A percentile compares a stretch with the other conserved stretches of the same genome.
Evolutionary conservation across 176 grass and related monocot species (phyloP).

Genomic region (Oropetium thomaeum): DNA sequence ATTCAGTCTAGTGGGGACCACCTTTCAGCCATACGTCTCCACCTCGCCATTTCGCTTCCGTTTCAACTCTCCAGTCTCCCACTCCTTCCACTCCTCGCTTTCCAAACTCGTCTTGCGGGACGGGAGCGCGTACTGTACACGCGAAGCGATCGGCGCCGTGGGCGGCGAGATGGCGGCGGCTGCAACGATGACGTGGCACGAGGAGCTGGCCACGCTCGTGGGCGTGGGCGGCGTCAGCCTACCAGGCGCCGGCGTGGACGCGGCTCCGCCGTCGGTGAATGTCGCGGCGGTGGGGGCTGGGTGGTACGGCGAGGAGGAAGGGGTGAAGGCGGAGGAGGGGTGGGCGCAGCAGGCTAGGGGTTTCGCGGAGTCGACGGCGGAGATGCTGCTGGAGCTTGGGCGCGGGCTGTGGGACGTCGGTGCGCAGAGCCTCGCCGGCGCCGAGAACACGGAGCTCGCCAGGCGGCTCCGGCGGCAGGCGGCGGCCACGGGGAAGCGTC

Average conservation of each 20-base stretch:
- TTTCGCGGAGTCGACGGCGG: conserved; percentile 69
- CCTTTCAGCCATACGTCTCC: not conserved
- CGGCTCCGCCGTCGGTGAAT: not conserved
- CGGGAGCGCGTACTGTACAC: not conserved
- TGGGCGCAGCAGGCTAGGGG: conserved; percentile 80
- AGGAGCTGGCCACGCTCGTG: conserved; percentile 60
- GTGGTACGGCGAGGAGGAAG: conserved; percentile 36
- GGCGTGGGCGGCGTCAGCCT: conserved; percentile 48
- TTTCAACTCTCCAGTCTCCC: conserved; percentile 18
- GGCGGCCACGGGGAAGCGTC: conserved; percentile 38
- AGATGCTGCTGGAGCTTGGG: conserved; percentile 83
- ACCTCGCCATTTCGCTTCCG: conserved; percentile 9
- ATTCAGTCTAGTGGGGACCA: not conserved
- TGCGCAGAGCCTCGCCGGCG: conserved; percentile 62
- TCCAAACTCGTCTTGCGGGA: not conserved
- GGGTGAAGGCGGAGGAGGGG: conserved; percentile 47
- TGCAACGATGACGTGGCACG: conserved; percentile 84
- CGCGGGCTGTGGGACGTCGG: conserved; percentile 80
- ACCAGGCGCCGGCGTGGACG: conserved; percentile 14
- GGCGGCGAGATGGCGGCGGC: conserved; percentile 48
- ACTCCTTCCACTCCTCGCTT: conserved; percentile 8
- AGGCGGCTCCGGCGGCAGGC: conserved; percentile 53
- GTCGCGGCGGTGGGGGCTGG: conserved; percentile 30
- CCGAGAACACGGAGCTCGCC: conserved; percentile 75
- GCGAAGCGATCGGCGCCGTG: conserved; percentile 30